Base-by-base conservation (phyloP, 768 basidiomycete genomes). In the Pisolithus sp. region DNA sequence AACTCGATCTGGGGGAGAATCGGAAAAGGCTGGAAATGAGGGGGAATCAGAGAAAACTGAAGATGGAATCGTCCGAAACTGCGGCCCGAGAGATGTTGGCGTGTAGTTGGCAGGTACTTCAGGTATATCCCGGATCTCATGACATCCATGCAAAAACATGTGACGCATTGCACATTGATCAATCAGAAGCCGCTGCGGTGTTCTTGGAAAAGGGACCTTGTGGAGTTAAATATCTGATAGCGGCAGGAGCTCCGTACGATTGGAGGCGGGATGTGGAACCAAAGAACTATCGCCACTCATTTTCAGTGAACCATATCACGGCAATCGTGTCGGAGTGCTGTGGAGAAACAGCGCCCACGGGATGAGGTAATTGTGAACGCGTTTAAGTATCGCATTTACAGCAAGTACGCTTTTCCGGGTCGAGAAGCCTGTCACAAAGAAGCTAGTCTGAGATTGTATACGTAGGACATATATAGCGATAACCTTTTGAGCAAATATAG, bases 361-460 rank as follows among this genome's bases (percentile, higher is more conserved):
- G 20, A 45, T 45, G 42, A 51, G 48, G 36, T 51, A 51, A 51
- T 44, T n/a, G 28, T 34, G 13, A 37, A n/a, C n/a, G 21, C 34
- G 36, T 17, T 51, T 17, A n/a, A 21, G 18, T 24, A 44, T 21
- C 20, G 23, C 23, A 20, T 21, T 44, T 26, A 12, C 41, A 34
- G 34, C 34, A 34, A 34, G 34, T 34, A 34, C 34, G 34, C 34
- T 34, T 34, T 34, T 15, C 34, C 34, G 34, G 41, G 28, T 7
- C 26, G n/a, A 45, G 24, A 45, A 45, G 43, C 23, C 10, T 45
- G 43, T 45, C 43, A n/a, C 43, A 12, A 45, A 45, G 43, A 12
- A 45, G 43, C 43, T 45, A 45, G 43, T 28, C 24, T 2, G 43
- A 45, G 43, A 24, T 28, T 26, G 17, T 30, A 45, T 45, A 13